Base-by-base conservation (phyloP, 2,329 filamentous ascomycete genomes). In the Arachnopeziza araneosa region DNA sequence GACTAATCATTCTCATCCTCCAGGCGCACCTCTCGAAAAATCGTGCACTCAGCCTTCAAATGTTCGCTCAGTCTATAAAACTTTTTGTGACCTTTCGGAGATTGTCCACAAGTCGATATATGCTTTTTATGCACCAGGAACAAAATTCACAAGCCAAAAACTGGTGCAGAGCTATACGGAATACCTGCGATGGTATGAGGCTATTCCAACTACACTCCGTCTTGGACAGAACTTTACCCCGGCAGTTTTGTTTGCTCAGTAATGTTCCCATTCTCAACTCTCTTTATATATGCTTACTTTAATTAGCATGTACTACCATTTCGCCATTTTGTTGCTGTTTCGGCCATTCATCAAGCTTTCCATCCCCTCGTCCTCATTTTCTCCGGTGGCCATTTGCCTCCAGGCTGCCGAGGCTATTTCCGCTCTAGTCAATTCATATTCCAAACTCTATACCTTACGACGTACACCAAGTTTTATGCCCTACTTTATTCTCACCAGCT, bases 161-260 rank as follows among this genome's bases (percentile, higher is more conserved):
- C 75, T 91, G 1, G 76, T 90, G 9, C 79, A 78, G 54, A 83
- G 84, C 24, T 90, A 91, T 65, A 84, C 81, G 0, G 81, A 86
- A 65, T 91, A 89, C 66, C 78, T 89, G 19, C 81, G 84, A 56
- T 92, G 88, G 88, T 90, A 90, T 70, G 83, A 84, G 60, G 78
- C 76, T 24, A 82, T 92, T 61, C 88, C 88, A 0, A 79, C 83
- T 60, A 80, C 83, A 1, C 76, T 91, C 55, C 78, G 82, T 23
- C 72, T 91, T 2, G 84, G 85, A 1, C 82, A 88, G 61, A 89
- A 87, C 65, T 89, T 89, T 56, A 87, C 88, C 2, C 88, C 89
- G 12, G 85, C 89, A 52, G 87, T 91, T 44, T 75, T 92, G 22
- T 87, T 89, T 62, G 81, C 88, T 48, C 88, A 91, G 88, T 91